Conservation (phyloP, 768 basidiomycete species). For the Hericium rajendrae region DNA sequence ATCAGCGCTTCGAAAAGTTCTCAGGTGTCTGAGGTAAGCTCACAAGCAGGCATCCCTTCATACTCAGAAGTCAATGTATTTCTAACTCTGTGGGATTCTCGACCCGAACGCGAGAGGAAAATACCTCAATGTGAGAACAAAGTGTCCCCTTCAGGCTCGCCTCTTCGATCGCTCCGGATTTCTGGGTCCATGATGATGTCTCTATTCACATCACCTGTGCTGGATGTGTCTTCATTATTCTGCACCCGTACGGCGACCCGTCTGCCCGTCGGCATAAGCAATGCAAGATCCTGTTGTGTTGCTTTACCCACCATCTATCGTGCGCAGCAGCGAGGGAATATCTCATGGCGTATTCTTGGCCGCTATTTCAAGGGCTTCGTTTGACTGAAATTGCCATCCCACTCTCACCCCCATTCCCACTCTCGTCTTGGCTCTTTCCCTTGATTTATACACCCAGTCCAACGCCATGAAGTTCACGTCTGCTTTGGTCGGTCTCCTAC, state of each 20-base stretch:
- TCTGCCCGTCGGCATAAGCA: neutral
- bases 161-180: neutral
- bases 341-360: neutral
- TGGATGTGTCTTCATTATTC: neutral
- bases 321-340: neutral
- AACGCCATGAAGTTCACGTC: slow-evolving; percentile 24
- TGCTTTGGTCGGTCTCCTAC: slow-evolving; percentile 21
- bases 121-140: neutral
- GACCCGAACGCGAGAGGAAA: neutral
- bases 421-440: neutral
- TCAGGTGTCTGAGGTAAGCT: no score
- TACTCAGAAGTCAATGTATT: no score
- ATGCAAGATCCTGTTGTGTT: no score
- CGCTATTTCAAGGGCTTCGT: neutral
- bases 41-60: no score
- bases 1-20: no score
- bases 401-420: neutral
- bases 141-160: neutral
- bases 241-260: neutral
- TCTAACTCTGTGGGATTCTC: neutral
- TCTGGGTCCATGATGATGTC: neutral
- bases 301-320: no score
- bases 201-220: neutral
- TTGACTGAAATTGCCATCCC: neutral
- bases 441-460: neutral